Evolutionary conservation across 2,329 filamentous ascomycete genomes (phyloP).

Genomic region (Colletotrichum tropicale): DNA sequence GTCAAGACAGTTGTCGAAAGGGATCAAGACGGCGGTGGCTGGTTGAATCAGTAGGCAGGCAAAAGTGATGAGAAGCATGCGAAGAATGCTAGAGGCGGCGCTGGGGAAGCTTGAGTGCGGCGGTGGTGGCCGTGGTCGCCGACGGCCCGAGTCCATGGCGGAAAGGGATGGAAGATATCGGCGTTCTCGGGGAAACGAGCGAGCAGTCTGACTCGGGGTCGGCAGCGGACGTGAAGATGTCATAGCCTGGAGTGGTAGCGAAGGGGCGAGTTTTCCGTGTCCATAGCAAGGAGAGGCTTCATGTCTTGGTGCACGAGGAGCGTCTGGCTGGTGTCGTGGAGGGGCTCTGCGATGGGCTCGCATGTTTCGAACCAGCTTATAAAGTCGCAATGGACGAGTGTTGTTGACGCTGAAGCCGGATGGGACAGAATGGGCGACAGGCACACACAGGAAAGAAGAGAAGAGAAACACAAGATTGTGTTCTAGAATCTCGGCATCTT

Average conservation of each 20-base stretch:
- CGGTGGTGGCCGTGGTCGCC: not conserved
- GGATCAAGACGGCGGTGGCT: conserved; percentile 68
- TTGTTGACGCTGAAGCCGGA: not conserved
- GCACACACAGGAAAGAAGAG: not conserved
- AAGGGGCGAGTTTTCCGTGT: conserved; percentile 17
- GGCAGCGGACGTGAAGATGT: conserved; percentile 10
- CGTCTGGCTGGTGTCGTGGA: not conserved
- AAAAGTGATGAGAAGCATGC: conserved; percentile 40
- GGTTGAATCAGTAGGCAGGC: conserved; percentile 43
- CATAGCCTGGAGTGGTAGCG: conserved; percentile 16
- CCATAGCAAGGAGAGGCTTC: not conserved
- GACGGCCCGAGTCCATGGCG: not conserved
- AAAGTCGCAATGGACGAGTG: not conserved
- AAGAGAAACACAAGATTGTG: conserved; percentile 2
- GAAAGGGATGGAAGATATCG: not conserved
- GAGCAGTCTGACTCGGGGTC: not conserved
- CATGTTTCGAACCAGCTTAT: conserved; percentile 9
- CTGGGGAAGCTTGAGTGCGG: not conserved
- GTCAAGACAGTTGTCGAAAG: conserved; percentile 84
- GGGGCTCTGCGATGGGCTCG: conserved; percentile 12
- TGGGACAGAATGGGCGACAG: not conserved
- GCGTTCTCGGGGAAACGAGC: not conserved
- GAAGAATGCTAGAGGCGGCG: not conserved
- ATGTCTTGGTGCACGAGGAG: conserved; percentile 12
- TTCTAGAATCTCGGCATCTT: conserved; percentile 20